Conservation (phyloP, 352 stramenopile species). For the Phytophthora rubi region DNA sequence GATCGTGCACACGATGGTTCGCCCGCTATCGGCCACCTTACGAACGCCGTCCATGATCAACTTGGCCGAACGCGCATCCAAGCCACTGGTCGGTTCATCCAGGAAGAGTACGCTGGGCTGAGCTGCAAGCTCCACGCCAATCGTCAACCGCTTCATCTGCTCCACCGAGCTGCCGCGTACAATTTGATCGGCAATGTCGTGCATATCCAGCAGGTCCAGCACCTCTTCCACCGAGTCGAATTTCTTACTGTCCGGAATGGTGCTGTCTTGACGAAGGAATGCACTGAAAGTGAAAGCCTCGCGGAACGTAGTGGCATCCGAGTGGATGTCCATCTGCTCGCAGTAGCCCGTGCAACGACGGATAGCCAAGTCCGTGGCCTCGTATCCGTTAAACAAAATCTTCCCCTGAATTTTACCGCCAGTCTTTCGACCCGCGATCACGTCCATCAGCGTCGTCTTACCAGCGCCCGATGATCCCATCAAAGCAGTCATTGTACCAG, state of each 20-base stretch:
- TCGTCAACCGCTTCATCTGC: slow-evolving; percentile 59
- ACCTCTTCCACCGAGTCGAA: slow-evolving; percentile 43
- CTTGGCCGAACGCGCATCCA: slow-evolving; percentile 61
- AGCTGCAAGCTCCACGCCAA: slow-evolving; percentile 71
- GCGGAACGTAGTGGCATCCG: slow-evolving; percentile 11
- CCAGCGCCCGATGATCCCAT: slow-evolving; percentile 24
- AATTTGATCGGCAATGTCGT: slow-evolving; percentile 87
- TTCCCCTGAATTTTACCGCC: slow-evolving; percentile 1
- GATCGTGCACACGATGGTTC: slow-evolving; percentile 90
- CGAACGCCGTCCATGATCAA: slow-evolving; percentile 65
- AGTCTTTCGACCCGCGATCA: slow-evolving; percentile 26
- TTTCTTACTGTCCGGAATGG: slow-evolving; percentile 37
- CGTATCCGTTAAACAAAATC: slow-evolving; percentile 21
- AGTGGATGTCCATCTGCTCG: slow-evolving; percentile 28
- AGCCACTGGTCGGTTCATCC: slow-evolving; percentile 74
- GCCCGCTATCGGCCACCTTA: slow-evolving; percentile 69
- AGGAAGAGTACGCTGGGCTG: slow-evolving; percentile 83
- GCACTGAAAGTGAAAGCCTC: slow-evolving; percentile 52
- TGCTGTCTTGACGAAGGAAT: slow-evolving; percentile 58
- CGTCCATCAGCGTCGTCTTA: slow-evolving; percentile 28
- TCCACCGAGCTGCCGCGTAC: slow-evolving; percentile 47
- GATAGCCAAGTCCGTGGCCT: slow-evolving; percentile 23
- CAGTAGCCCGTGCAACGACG: slow-evolving; percentile 30
- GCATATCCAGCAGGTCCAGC: slow-evolving; percentile 57
- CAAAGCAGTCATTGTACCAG: slow-evolving; percentile 18